A percentile compares a stretch with the other conserved stretches of the same genome.
Evolutionary conservation across 495 filamentous ascomycete genomes (phyloP).

Genomic region (Penicillium angulare): DNA sequence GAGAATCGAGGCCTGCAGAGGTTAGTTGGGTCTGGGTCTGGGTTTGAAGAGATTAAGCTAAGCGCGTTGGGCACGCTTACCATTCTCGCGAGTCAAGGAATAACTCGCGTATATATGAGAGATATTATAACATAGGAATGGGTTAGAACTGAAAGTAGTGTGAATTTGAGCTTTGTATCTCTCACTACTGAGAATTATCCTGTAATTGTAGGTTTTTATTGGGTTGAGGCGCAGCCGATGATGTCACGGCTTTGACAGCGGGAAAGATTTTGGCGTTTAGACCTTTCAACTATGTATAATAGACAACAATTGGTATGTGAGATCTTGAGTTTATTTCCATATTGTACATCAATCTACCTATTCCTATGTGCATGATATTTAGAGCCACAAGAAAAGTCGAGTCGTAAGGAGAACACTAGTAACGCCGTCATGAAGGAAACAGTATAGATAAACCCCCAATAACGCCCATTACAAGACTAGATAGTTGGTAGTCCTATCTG

Average conservation of each 20-base stretch:
- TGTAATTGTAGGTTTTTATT: background rate
- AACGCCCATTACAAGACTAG: slow-evolving; percentile 4
- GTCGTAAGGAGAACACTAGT: too few relatives aligned
- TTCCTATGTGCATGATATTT: background rate
- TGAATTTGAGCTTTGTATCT: too few relatives aligned
- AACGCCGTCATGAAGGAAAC: background rate
- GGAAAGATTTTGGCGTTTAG: background rate
- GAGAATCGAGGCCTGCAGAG: slow-evolving; percentile 59
- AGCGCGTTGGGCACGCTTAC: too few relatives aligned
- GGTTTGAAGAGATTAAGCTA: too few relatives aligned
- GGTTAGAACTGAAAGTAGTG: too few relatives aligned
- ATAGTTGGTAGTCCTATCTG: background rate
- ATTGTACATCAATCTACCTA: background rate
- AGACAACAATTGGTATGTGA: too few relatives aligned
- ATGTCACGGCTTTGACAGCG: slow-evolving; percentile 14
- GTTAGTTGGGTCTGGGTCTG: background rate
- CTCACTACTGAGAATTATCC: too few relatives aligned
- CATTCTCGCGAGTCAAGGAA: slow-evolving; percentile 1
- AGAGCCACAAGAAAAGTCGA: too few relatives aligned
- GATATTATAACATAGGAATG: slow-evolving; percentile 1
- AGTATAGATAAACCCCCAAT: background rate
- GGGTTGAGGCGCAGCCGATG: slow-evolving; percentile 21
- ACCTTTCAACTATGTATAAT: too few relatives aligned
- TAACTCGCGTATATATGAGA: background rate
- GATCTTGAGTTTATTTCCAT: too few relatives aligned